These are phyloP conservation scores for Vitis amurensis DNA, from an alignment of 164 flowering plant species.

Conservation along the genomic window DNA sequence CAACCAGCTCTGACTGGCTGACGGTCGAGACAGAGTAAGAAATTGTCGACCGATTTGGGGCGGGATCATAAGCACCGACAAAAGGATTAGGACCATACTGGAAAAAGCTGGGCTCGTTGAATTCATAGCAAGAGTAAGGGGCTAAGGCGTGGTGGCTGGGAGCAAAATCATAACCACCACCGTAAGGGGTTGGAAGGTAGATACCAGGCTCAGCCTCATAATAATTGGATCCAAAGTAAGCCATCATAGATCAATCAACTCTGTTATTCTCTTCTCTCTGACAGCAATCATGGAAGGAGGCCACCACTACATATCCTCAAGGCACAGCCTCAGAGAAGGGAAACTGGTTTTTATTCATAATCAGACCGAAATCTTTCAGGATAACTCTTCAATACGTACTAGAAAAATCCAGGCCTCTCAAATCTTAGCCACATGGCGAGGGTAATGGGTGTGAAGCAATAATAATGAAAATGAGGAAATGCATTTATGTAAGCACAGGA, in stretches of 20 bases:
- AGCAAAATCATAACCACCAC: constrained; percentile 1
- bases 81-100: constrained; percentile 10
- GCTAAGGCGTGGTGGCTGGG: not conserved
- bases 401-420: too few species aligned
- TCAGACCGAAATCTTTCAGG: too few species aligned
- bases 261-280: too few species aligned
- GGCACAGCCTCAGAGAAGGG: too few species aligned
- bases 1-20: constrained; percentile 18
- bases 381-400: too few species aligned
- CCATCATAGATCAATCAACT: constrained; percentile 19
- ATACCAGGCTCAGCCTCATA: not conserved
- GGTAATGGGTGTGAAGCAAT: too few species aligned
- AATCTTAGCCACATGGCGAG: too few species aligned
- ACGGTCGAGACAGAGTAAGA: constrained; percentile 15
- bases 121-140: constrained; percentile 10
- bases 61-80: constrained; percentile 9
- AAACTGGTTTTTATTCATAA: too few species aligned
- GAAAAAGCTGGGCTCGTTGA: constrained; percentile 2
- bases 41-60: not conserved
- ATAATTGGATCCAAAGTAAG: constrained; percentile 24
- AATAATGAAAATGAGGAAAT: too few species aligned
- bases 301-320: too few species aligned
- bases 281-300: too few species aligned
- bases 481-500: too few species aligned
- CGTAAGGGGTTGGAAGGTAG: constrained; percentile 6